These are phyloP conservation scores for Erodium texanum DNA, from an alignment of 441 rosid genomes.

Conservation along the genomic window DNA sequence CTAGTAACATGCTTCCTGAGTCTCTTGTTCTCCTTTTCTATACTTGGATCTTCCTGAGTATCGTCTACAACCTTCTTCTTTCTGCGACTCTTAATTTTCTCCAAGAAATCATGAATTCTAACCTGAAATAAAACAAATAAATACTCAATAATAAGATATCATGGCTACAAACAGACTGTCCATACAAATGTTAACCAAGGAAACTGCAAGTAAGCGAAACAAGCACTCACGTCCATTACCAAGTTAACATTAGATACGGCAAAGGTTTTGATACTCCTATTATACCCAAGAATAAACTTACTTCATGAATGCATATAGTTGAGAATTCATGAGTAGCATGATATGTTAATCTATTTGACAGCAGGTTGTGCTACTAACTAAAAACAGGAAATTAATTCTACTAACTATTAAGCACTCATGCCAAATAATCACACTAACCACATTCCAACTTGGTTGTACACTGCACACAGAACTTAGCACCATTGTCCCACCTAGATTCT, in stretches of 20 bases:
- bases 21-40: constrained; percentile 37
- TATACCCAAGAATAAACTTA: not conserved
- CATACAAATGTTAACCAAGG: not conserved
- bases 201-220: not conserved
- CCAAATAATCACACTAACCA: not conserved
- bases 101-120: constrained; percentile 56
- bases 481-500: not conserved
- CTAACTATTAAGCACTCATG: not conserved
- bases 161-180: not conserved
- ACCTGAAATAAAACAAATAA: constrained; percentile 38
- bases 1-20: constrained; percentile 50
- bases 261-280: not conserved
- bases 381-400: not conserved
- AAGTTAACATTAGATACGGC: not conserved
- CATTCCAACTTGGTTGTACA: not conserved
- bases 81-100: constrained; percentile 55
- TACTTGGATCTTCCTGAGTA: not conserved
- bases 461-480: not conserved
- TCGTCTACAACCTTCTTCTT: constrained; percentile 21
- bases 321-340: not conserved
- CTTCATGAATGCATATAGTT: not conserved
- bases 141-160: not conserved
- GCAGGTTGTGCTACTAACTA: not conserved
- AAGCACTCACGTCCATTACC: constrained; percentile 1
- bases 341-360: not conserved